Evolutionary conservation across 495 filamentous ascomycete species (phyloP), one percentile per base, ranked within the genome.

Genomic region (Neurospora africana): DNA sequence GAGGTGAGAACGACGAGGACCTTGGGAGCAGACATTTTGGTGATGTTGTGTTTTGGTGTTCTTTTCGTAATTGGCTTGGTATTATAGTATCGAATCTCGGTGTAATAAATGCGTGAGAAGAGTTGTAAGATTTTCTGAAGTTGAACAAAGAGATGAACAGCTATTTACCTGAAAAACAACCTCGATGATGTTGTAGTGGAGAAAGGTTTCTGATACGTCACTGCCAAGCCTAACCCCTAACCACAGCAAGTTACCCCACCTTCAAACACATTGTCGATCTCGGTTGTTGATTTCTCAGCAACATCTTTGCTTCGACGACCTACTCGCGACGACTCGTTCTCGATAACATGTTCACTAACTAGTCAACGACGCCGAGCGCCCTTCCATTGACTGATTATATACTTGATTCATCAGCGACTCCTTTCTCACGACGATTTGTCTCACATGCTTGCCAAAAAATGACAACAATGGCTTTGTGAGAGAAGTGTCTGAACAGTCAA

Each of bases 1-100:
- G 90, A 92, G 53, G 89, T 91, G 41, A 92, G 86, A 65, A 92
- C 87, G 81, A 92, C 82, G 75, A 93, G 88, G 68, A 92, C 81
- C 75, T 91, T 90, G 58, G 87, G 88, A 3, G 78, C 81, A 2
- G 53, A 30, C 81, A 83, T 83, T 74, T 69, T 75, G 72, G 41
- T 53, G 70, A 72, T 39, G 38, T 77, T 65, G 68, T 36, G 30
- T 19, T 69, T 27, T 47, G 47, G 21, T 36, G 27, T 69, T 53
- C 23, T 27, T 15, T 23, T 68, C 70, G 39, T 35, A 13, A 36
- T 69, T 68, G 58, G 65, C 15, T 21, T 47, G 37, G 17, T 70
- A 33, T 17, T 30, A 5, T 69, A 5, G 3, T 72, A 4, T 17
- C 7, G 1, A n/a, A 2, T 68, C 6, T 67, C 10, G 39, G 21